Evolutionary conservation across 2,329 filamentous ascomycete species (phyloP), one percentile per base, ranked within the genome.

Genomic region (Dothideomycetes sp.): DNA sequence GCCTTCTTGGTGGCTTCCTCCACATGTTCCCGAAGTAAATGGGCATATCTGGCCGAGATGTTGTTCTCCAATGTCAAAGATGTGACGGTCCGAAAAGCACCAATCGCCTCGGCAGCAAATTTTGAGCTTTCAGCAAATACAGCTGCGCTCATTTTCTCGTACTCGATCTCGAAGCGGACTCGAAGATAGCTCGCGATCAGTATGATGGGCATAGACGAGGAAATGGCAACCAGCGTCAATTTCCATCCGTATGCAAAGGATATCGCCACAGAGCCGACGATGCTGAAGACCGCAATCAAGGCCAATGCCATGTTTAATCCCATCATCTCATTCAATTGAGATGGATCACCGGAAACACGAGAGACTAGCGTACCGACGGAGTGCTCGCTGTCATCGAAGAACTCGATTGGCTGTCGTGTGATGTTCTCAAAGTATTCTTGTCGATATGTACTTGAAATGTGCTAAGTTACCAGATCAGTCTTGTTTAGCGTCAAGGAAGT

Each of bases 21-120:
- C n/a, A 79, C 70, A 46, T 83, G 79, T 2, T 65, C 57, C 4
- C 57, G 54, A 8, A 82, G 66, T 2, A 82, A 64, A 0, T 44
- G 50, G 15, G 69, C 61, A 49, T 83, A 84, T 19, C 61, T 50
- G 38, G 69, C 64, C 37, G 59, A 41, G 44, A 83, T 79, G 2
- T 64, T 61, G 39, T 74, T 64, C 49, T 84, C 79, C 43, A 84
- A 69, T 0, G 75, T 80, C 22, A 83, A 61, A 1, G 77, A 68
- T 81, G 77, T 19, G 78, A 50, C 4, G 2, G 58, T 61, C 12
- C 54, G 47, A 31, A 61, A 60, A 1, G 55, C 49, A 1, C 49
- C 48, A 11, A 60, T 52, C 10, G 56, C 57, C 37, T 60, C 56
- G 1, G 57, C 50, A 10, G 59, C 60, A 15, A 61, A 48, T 3